Base-by-base conservation (phyloP, 1,284 basidiomycete species). In the Lentinula novae-zelandiae region DNA sequence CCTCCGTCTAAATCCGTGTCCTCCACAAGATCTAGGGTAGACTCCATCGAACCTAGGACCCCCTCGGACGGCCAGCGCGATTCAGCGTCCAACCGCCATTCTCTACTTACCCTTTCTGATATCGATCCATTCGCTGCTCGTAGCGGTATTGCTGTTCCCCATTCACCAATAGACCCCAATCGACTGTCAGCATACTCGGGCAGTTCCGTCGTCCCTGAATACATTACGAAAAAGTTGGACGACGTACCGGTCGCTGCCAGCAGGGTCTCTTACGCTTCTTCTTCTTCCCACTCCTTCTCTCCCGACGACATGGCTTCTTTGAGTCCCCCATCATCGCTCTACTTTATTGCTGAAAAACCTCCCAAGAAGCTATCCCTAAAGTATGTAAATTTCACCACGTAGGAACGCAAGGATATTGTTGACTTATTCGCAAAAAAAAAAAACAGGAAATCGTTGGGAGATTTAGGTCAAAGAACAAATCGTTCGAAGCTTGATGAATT, bases 71-170 rank as follows among this genome's bases (percentile, higher is more conserved):
- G 67, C 33, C 73, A 73, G 15, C 68, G 69, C 46, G 70, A 79
- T 62, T 67, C 73, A 42, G 62, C 65, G 33, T 72, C 71, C 20
- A 75, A 76, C 61, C 79, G 81, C 52, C 79, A 80, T 44, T 87
- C 86, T 5, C 72, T 88, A 57, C 70, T 87, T 60, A 85, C 85
- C 7, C 76, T 86, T 39, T 82, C 84, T 17, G 86, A 87, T 65
- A 64, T 74, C 10, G 85, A 88, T 72, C 85, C 86, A 5, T 87
- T 88, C 65, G 83, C 83, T 39, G 77, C 81, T 15, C 75, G 77
- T 20, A 46, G 44, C 53, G 75, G 76, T 54, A 75, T 83, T 44
- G 70, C 79, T 36, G 67, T 78, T 34, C 74, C 78, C 36, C 75
- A 75, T 60, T 74, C 74, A 62, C 76, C 71, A 65, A 73, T 72